phyloP scores from a whole-genome alignment of 2,329 filamentous ascomycete genomes.

The Xylariales sp. region DNA sequence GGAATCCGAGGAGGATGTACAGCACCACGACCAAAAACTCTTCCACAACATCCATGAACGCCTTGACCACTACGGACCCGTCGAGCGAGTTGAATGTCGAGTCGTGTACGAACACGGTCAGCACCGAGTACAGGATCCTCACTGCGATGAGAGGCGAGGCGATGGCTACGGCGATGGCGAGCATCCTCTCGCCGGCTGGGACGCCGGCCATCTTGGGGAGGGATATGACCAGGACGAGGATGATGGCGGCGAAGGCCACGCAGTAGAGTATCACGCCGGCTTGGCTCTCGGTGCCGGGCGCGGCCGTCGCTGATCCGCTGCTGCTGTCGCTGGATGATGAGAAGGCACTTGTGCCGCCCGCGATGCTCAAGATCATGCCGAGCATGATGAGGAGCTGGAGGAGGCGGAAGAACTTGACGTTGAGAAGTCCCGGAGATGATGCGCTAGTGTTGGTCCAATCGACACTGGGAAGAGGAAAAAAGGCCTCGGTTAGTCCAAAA shows the following conservation, averaged over 20 bases:
- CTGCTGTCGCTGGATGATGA: neutral
- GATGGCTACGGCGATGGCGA: neutral
- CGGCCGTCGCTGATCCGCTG: neutral
- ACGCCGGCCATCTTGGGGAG: neutral
- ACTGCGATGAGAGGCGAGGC: neutral
- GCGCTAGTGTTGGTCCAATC: too few species aligned
- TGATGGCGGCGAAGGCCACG: neutral
- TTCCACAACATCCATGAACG: neutral
- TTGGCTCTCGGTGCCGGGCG: neutral
- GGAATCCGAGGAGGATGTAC: neutral
- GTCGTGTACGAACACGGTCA: neutral
- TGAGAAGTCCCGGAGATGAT: too few species aligned
- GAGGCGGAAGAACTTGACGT: too few species aligned
- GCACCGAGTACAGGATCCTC: neutral
- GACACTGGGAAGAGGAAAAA: too few species aligned
- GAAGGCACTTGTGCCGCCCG: too few species aligned
- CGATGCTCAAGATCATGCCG: neutral
- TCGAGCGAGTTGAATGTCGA: neutral
- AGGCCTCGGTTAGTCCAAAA: too few species aligned
- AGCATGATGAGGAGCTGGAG: neutral
- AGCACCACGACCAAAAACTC: neutral
- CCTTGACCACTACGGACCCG: neutral
- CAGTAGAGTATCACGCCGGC: neutral
- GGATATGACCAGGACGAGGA: neutral
- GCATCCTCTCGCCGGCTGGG: neutral